Evolutionary conservation across 306 rosid species (phyloP).

Genomic region (Acacia melanoxylon): DNA sequence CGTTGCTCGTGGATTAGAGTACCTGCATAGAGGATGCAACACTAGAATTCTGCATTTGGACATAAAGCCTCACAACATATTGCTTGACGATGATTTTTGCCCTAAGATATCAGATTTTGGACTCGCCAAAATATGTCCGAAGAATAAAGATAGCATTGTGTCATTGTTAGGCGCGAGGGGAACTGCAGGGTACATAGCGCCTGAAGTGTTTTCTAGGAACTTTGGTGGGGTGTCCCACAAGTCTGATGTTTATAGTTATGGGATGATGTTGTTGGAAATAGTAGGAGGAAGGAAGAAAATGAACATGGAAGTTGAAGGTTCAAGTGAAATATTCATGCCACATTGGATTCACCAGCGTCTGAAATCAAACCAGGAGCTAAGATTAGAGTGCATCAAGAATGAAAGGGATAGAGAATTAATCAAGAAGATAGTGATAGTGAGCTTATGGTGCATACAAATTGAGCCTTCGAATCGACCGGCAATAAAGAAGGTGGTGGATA

Average conservation of each 20-base stretch:
- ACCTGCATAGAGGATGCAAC: constrained; percentile 35
- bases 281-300: constrained; percentile 31
- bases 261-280: constrained; percentile 33
- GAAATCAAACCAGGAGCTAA: constrained; percentile 16
- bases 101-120: constrained; percentile 39
- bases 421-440: constrained; percentile 30
- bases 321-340: constrained; percentile 31
- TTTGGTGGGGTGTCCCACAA: constrained; percentile 36
- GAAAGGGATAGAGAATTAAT: background rate
- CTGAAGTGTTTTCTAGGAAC: constrained; percentile 17
- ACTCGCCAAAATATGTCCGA: constrained; percentile 27
- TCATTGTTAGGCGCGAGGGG: constrained; percentile 30
- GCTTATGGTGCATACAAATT: constrained; percentile 8
- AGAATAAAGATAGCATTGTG: constrained; percentile 12
- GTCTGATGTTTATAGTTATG: constrained; percentile 33
- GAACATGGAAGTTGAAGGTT: background rate
- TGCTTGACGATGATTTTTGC: background rate
- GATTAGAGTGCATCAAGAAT: background rate
- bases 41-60: constrained; percentile 38
- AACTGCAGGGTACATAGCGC: constrained; percentile 35
- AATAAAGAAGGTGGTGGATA: constrained; percentile 22
- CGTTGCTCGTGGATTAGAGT: constrained; percentile 40
- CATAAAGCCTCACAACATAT: constrained; percentile 40
- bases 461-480: constrained; percentile 27
- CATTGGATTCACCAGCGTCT: constrained; percentile 30